Conservation (phyloP, 169 alveolate species). For the Besnoitia besnoiti region DNA sequence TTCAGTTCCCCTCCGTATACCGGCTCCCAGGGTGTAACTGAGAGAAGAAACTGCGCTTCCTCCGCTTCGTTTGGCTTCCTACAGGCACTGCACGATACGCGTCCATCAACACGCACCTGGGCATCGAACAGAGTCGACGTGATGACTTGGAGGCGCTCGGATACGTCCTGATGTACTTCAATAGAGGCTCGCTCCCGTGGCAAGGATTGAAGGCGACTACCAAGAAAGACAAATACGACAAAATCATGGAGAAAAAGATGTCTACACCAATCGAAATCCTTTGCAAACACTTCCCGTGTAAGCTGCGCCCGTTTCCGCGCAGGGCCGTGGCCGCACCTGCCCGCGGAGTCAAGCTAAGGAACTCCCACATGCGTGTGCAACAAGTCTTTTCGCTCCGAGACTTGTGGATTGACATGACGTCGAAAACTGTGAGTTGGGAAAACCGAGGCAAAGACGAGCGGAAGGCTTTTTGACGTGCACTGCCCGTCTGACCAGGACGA, state of each 20-base stretch:
- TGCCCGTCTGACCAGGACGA: no score
- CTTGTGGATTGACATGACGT: no score
- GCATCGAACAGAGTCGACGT: conserved; percentile 89
- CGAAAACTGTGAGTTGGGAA: no score
- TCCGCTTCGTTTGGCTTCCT: not conserved
- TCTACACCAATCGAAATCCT: conserved; percentile 96
- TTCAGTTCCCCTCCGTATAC: not conserved
- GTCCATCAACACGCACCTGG: conserved; percentile 97
- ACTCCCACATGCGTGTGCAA: no score
- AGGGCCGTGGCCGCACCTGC: no score
- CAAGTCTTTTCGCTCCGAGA: no score
- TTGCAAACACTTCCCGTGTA: conserved; percentile 91
- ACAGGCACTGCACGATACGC: conserved; percentile 98
- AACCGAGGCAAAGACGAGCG: no score
- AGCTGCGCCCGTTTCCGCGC: no score
- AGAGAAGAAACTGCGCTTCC: no score
- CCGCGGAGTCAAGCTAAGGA: no score
- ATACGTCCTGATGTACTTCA: conserved; percentile 96
- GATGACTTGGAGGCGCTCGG: conserved; percentile 99
- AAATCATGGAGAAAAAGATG: conserved; percentile 98
- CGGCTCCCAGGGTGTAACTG: not conserved
- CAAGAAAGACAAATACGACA: conserved; percentile 97
- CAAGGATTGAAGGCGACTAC: conserved; percentile 93
- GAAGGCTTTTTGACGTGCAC: no score
- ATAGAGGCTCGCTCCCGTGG: conserved; percentile 99